phyloP scores from a whole-genome alignment of 208 protist genomes.

The Crithidia mellificae region DNA sequence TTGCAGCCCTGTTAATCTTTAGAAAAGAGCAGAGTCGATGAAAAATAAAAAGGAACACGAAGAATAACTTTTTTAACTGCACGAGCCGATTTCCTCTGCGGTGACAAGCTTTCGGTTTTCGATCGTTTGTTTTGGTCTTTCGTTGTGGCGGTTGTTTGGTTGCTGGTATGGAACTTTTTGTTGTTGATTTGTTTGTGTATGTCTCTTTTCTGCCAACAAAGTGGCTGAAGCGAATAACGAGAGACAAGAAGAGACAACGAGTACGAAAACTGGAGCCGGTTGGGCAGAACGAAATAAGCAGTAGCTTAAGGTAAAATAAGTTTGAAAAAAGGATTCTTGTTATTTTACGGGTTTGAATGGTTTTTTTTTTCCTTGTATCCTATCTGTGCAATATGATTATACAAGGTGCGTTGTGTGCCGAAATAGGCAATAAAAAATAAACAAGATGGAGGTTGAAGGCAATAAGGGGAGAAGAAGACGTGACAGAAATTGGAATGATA shows the following conservation, averaged over 20 bases:
- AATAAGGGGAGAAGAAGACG: not conserved
- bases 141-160: too few relatives aligned
- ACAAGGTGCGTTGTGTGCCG: not conserved
- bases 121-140: not conserved
- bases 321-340: not conserved
- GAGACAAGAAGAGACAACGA: not conserved
- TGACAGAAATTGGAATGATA: not conserved
- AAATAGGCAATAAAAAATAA: not conserved
- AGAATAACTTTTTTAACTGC: not conserved
- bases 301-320: not conserved
- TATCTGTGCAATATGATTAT: too few relatives aligned
- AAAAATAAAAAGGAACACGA: not conserved
- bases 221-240: not conserved
- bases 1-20: too few relatives aligned
- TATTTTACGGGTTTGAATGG: slow-evolving; percentile 1
- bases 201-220: not conserved
- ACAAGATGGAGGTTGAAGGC: not conserved
- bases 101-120: not conserved
- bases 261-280: not conserved
- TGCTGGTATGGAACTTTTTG: not conserved
- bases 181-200: not conserved
- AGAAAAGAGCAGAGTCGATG: too few relatives aligned
- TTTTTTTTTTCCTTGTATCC: not conserved
- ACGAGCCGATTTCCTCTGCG: not conserved
- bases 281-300: not conserved